A percentile compares a stretch with the other conserved stretches of the same genome.
Evolutionary conservation across 139 green algal genomes (phyloP).

Genomic region (Asterochloris sp.): DNA sequence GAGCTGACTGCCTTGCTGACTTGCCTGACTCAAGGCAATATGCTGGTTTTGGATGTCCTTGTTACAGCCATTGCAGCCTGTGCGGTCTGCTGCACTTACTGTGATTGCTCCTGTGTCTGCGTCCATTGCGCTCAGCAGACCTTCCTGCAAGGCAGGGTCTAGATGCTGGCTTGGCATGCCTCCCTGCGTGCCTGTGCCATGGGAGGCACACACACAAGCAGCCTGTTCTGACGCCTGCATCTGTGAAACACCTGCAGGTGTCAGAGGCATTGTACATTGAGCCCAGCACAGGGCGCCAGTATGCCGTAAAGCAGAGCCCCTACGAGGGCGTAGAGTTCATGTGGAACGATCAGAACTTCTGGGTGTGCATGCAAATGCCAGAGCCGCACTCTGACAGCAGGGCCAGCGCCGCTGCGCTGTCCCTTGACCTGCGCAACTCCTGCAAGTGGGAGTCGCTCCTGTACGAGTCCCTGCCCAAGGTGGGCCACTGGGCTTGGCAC

Average conservation of each 20-base stretch:
- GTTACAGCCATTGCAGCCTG: too few relatives aligned
- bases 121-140: too few relatives aligned
- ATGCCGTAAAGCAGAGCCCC: constrained; percentile 46
- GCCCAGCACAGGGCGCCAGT: constrained; percentile 56
- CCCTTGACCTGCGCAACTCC: constrained; percentile 49
- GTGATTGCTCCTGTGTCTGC: background rate
- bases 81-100: background rate
- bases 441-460: constrained; percentile 72
- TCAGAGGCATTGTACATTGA: constrained; percentile 68
- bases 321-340: constrained; percentile 77
- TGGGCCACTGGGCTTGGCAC: background rate
- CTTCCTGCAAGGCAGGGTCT: background rate
- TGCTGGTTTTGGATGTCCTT: too few relatives aligned
- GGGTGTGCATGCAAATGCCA: constrained; percentile 76
- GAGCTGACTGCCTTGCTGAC: too few relatives aligned
- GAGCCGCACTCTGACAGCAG: constrained; percentile 66
- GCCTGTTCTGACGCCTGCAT: background rate
- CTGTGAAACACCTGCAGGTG: constrained; percentile 16
- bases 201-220: too few relatives aligned
- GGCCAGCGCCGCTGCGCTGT: constrained; percentile 28
- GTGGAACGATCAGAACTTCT: constrained; percentile 74
- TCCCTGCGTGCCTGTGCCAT: background rate
- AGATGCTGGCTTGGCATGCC: background rate
- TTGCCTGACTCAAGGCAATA: too few relatives aligned
- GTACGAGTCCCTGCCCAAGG: constrained; percentile 35